Evolutionary conservation across 2,329 filamentous ascomycete species (phyloP), one percentile per base, ranked within the genome.

Genomic region (Xylariaceae sp.): DNA sequence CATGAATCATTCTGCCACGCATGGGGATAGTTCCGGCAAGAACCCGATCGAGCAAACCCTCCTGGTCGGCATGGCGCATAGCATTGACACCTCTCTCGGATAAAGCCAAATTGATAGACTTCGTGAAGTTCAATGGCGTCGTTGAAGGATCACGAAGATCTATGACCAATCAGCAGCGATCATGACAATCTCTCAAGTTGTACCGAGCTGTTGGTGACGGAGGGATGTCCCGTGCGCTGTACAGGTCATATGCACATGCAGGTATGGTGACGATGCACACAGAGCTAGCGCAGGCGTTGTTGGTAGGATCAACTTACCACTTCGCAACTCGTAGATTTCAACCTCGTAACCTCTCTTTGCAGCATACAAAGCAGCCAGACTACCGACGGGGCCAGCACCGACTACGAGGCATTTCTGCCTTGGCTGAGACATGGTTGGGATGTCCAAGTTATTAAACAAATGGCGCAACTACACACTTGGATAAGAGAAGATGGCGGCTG

Each of bases 61-160:
- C 73, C 31, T 85, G 80, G 22, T 83, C 82, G 1, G 89, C 83
- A 61, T 88, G 77, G 47, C 82, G 81, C 72, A 99, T 86, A 18
- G 93, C 89, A 69, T 94, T 89, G 69, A 97, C 92, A 31, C 94
- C 94, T 53, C 94, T 85, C 69, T 97, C 92, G 0, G 94, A 97
- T 1, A 99, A 78, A 18, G 94, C 93, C 50, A 99, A 75, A 67
- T 99, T 99, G 76, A 99, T 99, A n/a, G 94, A 97, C 70, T 91
- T 96, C 55, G 92, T 96, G 67, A 97, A 97, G 71, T 97, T 97
- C 55, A 97, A 78, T 3, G 93, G 92, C 31, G 86, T 84, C 1
- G 89, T 96, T 2, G 83, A 81, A 2, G 88, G 86, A 68, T 95
- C 86, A 39, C 94, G 86, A 45, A 97, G 84, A 74, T 99, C 94